These are phyloP conservation scores for Arachis hypogaea DNA, from an alignment of 306 rosid genomes.

Conservation along the genomic window DNA sequence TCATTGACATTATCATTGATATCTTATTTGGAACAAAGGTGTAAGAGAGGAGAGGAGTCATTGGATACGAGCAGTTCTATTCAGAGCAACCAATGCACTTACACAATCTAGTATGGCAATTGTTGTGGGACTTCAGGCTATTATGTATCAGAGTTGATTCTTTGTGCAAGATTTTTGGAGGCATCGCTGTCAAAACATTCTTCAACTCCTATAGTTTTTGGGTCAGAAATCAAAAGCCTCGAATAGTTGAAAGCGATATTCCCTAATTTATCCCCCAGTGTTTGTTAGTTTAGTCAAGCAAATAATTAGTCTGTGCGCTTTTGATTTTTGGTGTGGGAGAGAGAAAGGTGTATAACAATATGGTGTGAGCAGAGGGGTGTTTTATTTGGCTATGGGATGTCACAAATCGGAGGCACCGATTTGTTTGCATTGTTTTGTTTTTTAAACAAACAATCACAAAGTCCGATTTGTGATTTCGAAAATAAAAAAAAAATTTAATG, in stretches of 20 bases:
- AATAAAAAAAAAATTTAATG: no score
- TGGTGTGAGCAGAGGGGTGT: no score
- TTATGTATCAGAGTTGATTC: constrained; percentile 74
- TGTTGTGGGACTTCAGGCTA: constrained; percentile 88
- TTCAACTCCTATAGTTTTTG: constrained; percentile 71
- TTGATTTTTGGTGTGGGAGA: no score
- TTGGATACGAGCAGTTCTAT: constrained; percentile 66
- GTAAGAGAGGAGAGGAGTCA: constrained; percentile 59
- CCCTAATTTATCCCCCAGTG: background rate
- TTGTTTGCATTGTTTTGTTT: no score
- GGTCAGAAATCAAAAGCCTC: constrained; percentile 55
- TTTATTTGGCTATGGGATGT: no score
- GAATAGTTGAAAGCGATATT: constrained; percentile 18
- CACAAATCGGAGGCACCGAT: no score
- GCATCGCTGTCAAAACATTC: constrained; percentile 53
- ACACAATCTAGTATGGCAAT: constrained; percentile 83
- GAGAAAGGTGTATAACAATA: no score
- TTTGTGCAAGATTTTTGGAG: constrained; percentile 60
- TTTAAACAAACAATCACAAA: no score
- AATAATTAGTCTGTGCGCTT: constrained; percentile 12
- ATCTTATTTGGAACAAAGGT: constrained; percentile 73
- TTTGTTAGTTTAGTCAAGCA: constrained; percentile 33
- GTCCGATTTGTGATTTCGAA: no score
- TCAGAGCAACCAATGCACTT: constrained; percentile 70
- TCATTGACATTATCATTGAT: constrained; percentile 71